Conservation (phyloP, 2,329 filamentous ascomycete genomes). For the Amylocarpus encephaloides region DNA sequence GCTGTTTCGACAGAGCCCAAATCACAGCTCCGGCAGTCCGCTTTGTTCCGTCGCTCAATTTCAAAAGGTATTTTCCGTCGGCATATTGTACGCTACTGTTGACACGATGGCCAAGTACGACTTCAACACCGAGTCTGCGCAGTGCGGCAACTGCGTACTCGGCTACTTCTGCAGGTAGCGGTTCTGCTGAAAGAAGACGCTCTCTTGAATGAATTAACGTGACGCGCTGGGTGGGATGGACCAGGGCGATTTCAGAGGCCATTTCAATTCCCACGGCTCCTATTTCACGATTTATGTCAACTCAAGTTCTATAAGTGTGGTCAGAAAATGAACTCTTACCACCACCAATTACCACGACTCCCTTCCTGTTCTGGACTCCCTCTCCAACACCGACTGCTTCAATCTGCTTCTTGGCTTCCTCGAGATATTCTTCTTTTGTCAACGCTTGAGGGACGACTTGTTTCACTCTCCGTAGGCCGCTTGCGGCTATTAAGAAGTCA, state of each 20-base stretch:
- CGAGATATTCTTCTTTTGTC: conserved; percentile 54
- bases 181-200: conserved; percentile 66
- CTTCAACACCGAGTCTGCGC: conserved; percentile 55
- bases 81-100: conserved; percentile 40
- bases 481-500: conserved; percentile 69
- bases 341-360: conserved; percentile 69
- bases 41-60: conserved; percentile 53
- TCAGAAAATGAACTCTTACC: conserved; percentile 33
- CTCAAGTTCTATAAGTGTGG: neutral
- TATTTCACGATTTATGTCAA: conserved; percentile 21
- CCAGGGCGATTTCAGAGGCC: conserved; percentile 67
- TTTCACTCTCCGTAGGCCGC: conserved; percentile 63
- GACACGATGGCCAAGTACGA: conserved; percentile 56
- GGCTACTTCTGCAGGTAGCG: conserved; percentile 63
- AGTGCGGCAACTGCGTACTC: conserved; percentile 53
- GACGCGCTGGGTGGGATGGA: conserved; percentile 59
- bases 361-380: conserved; percentile 42
- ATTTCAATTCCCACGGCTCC: conserved; percentile 77
- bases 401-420: conserved; percentile 56
- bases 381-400: conserved; percentile 34
- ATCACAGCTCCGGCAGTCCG: conserved; percentile 60
- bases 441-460: conserved; percentile 66
- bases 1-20: conserved; percentile 59
- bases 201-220: conserved; percentile 68
- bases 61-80: conserved; percentile 40